These are phyloP conservation scores for Gymnopus androsaceus DNA, from an alignment of 1,284 basidiomycete species.

Conservation along the genomic window DNA sequence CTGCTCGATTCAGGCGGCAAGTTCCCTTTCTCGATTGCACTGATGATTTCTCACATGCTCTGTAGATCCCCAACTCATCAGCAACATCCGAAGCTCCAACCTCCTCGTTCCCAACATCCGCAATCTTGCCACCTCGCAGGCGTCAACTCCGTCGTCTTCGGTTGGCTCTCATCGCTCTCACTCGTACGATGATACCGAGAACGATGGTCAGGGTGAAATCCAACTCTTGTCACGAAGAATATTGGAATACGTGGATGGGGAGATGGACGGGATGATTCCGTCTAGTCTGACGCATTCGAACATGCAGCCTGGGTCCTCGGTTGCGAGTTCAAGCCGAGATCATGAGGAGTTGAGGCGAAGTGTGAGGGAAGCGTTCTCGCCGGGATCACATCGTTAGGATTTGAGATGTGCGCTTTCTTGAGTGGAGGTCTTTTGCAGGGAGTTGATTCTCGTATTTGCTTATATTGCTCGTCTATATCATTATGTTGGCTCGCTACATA, in stretches of 20 bases:
- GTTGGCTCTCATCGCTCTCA: constrained; percentile 74
- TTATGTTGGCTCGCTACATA: constrained; percentile 8
- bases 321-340: constrained; percentile 58
- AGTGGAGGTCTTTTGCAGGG: too few species aligned
- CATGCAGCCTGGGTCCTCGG: constrained; percentile 63
- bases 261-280: constrained; percentile 58
- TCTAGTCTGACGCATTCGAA: constrained; percentile 66
- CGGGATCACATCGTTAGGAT: constrained; percentile 54
- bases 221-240: constrained; percentile 83
- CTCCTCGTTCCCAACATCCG: constrained; percentile 85
- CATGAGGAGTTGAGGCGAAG: constrained; percentile 80
- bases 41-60: constrained; percentile 12
- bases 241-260: constrained; percentile 80
- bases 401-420: neutral
- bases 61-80: constrained; percentile 83
- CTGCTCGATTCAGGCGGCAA: constrained; percentile 89
- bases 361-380: constrained; percentile 73
- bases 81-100: constrained; percentile 83
- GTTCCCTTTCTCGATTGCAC: constrained; percentile 22
- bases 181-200: constrained; percentile 81
- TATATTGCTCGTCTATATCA: neutral
- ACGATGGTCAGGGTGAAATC: constrained; percentile 86
- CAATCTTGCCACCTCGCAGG: constrained; percentile 74
- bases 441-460: neutral
- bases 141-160: constrained; percentile 71